phyloP scores from a whole-genome alignment of 2,329 filamentous ascomycete species.

The Aspergillus sp. region DNA sequence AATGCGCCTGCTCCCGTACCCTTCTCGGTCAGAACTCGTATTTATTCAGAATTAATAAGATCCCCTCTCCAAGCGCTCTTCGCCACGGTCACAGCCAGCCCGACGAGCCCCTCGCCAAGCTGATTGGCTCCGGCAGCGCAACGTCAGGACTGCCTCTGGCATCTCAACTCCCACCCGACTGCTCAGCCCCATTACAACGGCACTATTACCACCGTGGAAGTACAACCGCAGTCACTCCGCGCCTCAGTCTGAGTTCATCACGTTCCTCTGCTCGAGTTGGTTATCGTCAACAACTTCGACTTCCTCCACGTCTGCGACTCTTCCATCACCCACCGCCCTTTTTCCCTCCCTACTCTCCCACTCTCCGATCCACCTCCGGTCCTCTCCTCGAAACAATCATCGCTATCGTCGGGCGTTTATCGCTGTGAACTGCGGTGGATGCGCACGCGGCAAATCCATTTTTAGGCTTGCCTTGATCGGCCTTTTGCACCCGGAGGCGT shows the following conservation, averaged over 20 bases:
- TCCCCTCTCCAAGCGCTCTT: not conserved
- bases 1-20: not conserved
- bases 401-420: slow-evolving; percentile 21
- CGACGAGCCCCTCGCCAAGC: slow-evolving; percentile 22
- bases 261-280: slow-evolving; percentile 15
- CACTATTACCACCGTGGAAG: slow-evolving; percentile 21
- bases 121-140: slow-evolving; percentile 25
- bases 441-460: slow-evolving; percentile 36
- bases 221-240: slow-evolving; percentile 20
- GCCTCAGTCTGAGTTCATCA: slow-evolving; percentile 18
- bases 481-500: slow-evolving; percentile 35
- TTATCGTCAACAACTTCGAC: slow-evolving; percentile 17
- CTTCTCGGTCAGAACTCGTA: not conserved
- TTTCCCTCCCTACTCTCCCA: slow-evolving; percentile 12
- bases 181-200: slow-evolving; percentile 23
- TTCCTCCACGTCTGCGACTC: slow-evolving; percentile 17
- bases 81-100: slow-evolving; percentile 10
- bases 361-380: slow-evolving; percentile 15
- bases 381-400: slow-evolving; percentile 8
- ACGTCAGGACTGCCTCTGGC: slow-evolving; percentile 23
- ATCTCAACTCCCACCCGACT: not conserved
- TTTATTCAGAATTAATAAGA: not conserved
- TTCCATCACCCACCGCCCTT: slow-evolving; percentile 17
- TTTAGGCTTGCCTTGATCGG: slow-evolving; percentile 43
- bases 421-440: slow-evolving; percentile 36